A percentile compares a stretch with the other conserved stretches of the same genome.
Conservation (phyloP, 1,284 basidiomycete species). For the Tremellales sp. region DNA sequence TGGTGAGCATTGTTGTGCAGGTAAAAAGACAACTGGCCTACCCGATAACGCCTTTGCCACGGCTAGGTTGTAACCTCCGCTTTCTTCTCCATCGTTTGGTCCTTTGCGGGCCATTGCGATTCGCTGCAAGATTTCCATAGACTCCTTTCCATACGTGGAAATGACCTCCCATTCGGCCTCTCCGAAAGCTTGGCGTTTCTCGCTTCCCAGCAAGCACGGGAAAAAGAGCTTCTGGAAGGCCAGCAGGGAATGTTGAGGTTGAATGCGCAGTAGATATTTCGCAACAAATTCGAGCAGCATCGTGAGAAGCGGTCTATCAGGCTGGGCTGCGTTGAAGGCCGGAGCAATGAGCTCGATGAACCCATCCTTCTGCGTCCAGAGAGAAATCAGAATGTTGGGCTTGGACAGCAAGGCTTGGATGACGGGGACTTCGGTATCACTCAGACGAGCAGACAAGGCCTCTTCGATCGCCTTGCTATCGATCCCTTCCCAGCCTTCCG, state of each 20-base stretch:
- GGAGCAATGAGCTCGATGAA: conserved; percentile 54
- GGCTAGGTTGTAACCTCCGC: background rate
- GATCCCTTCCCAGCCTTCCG: conserved; percentile 4
- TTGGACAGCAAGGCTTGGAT: conserved; percentile 58
- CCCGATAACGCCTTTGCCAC: conserved; percentile 4
- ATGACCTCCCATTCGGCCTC: conserved; percentile 61
- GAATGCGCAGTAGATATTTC: conserved; percentile 50
- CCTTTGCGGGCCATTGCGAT: no score
- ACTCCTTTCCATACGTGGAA: no score
- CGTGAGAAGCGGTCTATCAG: conserved; percentile 50
- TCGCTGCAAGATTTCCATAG: no score
- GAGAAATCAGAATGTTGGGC: conserved; percentile 53
- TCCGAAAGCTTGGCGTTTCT: conserved; percentile 61
- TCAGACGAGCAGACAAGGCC: conserved; percentile 56
- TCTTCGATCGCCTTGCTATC: conserved; percentile 32
- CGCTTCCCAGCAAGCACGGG: conserved; percentile 68
- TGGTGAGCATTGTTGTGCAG: background rate
- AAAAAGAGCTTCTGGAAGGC: conserved; percentile 64
- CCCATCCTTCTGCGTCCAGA: no score
- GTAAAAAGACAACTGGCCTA: no score
- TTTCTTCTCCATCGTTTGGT: no score
- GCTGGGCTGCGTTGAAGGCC: conserved; percentile 48
- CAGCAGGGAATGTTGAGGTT: conserved; percentile 48
- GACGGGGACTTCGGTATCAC: conserved; percentile 61
- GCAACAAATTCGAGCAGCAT: conserved; percentile 63